Percentiles rank a stretch among this genome's conserved stretches.
These are phyloP conservation scores for Cyclotella kingstonii DNA, from an alignment of 108 stramenopile species.

Conservation along the genomic window DNA sequence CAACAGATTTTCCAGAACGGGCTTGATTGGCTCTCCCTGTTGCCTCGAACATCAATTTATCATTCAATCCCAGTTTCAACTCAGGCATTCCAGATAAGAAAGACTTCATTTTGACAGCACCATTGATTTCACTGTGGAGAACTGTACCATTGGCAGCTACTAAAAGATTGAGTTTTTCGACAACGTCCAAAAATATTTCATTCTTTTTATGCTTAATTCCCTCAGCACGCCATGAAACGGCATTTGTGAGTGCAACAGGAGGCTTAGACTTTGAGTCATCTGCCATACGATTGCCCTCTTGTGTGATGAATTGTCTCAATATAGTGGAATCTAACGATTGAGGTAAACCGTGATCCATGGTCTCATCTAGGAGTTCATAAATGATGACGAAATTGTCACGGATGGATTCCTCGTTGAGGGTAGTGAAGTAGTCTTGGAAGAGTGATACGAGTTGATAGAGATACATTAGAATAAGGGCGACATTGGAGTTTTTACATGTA, in stretches of 20 bases:
- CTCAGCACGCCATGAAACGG: slow-evolving; percentile 97
- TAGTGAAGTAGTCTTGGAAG: slow-evolving; percentile 98
- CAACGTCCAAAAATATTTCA: slow-evolving; percentile 99
- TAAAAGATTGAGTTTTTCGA: slow-evolving; percentile 97
- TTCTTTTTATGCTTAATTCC: slow-evolving; percentile 99
- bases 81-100: slow-evolving; percentile 99
- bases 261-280: slow-evolving; percentile 80
- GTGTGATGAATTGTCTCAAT: slow-evolving; percentile 92
- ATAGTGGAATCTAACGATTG: slow-evolving; percentile 89
- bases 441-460: slow-evolving; percentile 88
- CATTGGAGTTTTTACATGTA: slow-evolving; percentile 96
- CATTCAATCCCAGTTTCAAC: slow-evolving; percentile 98
- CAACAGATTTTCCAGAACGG: slow-evolving; percentile 87
- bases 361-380: slow-evolving; percentile 98
- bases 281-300: slow-evolving; percentile 92
- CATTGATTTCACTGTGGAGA: slow-evolving; percentile 86
- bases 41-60: slow-evolving; percentile 98
- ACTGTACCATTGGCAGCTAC: slow-evolving; percentile 98
- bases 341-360: slow-evolving; percentile 99
- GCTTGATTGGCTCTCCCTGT: slow-evolving; percentile 62
- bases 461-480: slow-evolving; percentile 90
- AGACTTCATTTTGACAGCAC: slow-evolving; percentile 93
- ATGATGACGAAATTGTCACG: slow-evolving; percentile 99
- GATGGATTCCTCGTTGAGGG: slow-evolving; percentile 97
- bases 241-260: slow-evolving; percentile 96